Percentiles rank a stretch among this genome's conserved stretches.
phyloP scores from a whole-genome alignment of 768 basidiomycete genomes.

The Russula vinacea region DNA sequence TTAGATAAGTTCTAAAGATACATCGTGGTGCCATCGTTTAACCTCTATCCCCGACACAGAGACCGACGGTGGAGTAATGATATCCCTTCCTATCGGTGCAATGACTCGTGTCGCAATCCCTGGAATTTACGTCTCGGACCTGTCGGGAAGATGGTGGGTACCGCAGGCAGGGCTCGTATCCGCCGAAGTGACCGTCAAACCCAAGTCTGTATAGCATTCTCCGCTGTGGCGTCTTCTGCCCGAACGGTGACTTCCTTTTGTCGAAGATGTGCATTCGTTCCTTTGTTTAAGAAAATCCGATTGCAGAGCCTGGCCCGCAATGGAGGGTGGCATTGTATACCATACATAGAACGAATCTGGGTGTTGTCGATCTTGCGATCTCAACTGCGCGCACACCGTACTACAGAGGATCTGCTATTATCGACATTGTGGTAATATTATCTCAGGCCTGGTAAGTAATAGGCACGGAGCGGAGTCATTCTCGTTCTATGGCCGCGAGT shows the following conservation, averaged over 20 bases:
- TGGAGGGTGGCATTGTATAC: background rate
- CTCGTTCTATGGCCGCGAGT: constrained; percentile 9
- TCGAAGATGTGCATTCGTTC: constrained; percentile 1
- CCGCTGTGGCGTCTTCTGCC: constrained; percentile 6
- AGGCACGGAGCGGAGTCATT: constrained; percentile 10
- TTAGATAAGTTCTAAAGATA: constrained; percentile 11
- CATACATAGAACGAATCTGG: background rate
- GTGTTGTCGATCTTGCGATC: constrained; percentile 14
- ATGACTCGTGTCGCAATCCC: background rate
- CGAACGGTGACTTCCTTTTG: constrained; percentile 1
- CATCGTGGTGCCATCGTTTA: background rate
- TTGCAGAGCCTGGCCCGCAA: constrained; percentile 7
- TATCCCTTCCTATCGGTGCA: constrained; percentile 3
- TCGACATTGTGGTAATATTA: background rate
- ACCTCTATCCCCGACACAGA: background rate
- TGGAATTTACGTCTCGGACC: constrained; percentile 4
- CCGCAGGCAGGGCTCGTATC: background rate
- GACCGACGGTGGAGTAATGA: background rate
- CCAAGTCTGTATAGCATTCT: constrained; percentile 16
- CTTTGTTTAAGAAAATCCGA: constrained; percentile 10
- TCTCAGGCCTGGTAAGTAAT: constrained; percentile 1
- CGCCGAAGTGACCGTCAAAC: background rate
- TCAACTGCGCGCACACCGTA: constrained; percentile 6
- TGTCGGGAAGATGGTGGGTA: background rate
- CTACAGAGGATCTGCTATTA: background rate